Evolutionary conservation across 2,329 filamentous ascomycete genomes (phyloP).

Genomic region (Tolypocladium guangdongense): DNA sequence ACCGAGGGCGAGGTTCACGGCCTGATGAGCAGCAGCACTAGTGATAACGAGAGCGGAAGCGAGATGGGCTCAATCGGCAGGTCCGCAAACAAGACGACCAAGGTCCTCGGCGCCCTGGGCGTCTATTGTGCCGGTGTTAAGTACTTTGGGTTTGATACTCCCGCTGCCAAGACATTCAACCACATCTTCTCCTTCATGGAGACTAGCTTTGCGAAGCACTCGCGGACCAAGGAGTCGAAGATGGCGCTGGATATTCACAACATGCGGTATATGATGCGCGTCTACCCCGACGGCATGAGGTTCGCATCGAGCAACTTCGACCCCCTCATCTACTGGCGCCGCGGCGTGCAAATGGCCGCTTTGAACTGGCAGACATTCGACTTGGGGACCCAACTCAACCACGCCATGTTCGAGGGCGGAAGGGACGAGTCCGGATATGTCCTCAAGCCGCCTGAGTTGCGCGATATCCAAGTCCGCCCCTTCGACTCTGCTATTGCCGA

Average conservation of each 20-base stretch:
- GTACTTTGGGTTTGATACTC: slow-evolving; percentile 67
- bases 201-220: slow-evolving; percentile 72
- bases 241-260: slow-evolving; percentile 80
- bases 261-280: slow-evolving; percentile 80
- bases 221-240: slow-evolving; percentile 65
- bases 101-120: slow-evolving; percentile 72
- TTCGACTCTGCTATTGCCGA: slow-evolving; percentile 38
- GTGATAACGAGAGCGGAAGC: slow-evolving; percentile 66
- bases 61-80: slow-evolving; percentile 46
- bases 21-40: slow-evolving; percentile 50
- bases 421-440: slow-evolving; percentile 85
- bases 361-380: slow-evolving; percentile 99
- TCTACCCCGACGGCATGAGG: slow-evolving; percentile 78
- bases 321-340: slow-evolving; percentile 84
- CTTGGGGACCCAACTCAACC: slow-evolving; percentile 88
- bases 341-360: slow-evolving; percentile 94
- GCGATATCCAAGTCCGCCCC: slow-evolving; percentile 53
- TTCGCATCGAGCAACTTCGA: slow-evolving; percentile 90
- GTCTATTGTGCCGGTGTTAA: slow-evolving; percentile 69
- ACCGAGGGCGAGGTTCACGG: slow-evolving; percentile 46
- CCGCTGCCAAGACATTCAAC: slow-evolving; percentile 78
- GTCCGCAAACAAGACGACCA: slow-evolving; percentile 74
- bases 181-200: slow-evolving; percentile 96
- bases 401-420: slow-evolving; percentile 92
- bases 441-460: slow-evolving; percentile 78